Base-by-base conservation (phyloP, 768 basidiomycete species). In the Boletellus ananas region DNA sequence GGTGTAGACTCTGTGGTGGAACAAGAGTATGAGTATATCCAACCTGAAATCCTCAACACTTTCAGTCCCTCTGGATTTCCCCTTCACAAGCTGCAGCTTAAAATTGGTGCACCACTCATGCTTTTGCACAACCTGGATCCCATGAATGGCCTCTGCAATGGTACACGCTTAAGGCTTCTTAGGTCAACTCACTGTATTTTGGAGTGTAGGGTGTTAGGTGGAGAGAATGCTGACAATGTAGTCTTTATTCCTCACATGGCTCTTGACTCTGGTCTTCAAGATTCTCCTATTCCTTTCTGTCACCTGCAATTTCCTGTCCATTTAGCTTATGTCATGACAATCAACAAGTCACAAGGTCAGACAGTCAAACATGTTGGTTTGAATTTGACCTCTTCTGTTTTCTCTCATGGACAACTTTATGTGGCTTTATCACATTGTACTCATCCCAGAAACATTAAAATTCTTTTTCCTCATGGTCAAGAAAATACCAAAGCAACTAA, bases 91-190 rank as follows among this genome's bases (percentile, higher is more conserved):
- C 55, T 75, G 1, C 47, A 52, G 4, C 50, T 75, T 25, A 66
- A 74, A 50, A 16, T 58, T 52, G 63, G 67, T 42, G 57, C 57
- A n/a, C 64, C 73, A 5, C 39, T 79, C 0, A 78, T 79, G 50
- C 54, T 79, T 0, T 58, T 80, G 1, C 44, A 72, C 0, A 79
- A 81, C 55, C 57, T 80, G 16, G 57, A 63, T 41, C 70, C 74
- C 5, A 13, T 45, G 0, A 36, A 60, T 21, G 72, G 74, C 0
- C 55, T 75, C 0, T 75, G 68, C 51, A 74, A 75, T 68, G 75
- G 74, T 2, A 70, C 71, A 1, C 20, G 65, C 0, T 41, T 64
- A 37, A 45, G 38, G 1, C 14, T 62, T 16, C 47, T 48, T 14
- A 54, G 21, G 43, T 60, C 60, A 45, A 64, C 47, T 21, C 10